Evolutionary conservation across 2,329 filamentous ascomycete genomes (phyloP).

Genomic region (Venturia carpophila): DNA sequence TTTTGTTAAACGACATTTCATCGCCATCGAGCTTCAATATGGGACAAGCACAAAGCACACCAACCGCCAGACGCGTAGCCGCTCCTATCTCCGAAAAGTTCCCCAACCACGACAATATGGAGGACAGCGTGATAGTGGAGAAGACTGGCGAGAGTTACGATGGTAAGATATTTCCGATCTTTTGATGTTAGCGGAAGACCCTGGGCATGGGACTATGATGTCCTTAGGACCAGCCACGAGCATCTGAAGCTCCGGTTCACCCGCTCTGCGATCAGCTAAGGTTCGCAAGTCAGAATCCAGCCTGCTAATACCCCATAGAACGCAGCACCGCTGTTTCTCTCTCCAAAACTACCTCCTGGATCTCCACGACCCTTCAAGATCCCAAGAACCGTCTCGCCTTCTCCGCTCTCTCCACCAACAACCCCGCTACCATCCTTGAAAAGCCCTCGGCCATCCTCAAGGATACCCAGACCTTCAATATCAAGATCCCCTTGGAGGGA

Average conservation of each 20-base stretch:
- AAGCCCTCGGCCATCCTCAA: conserved; percentile 55
- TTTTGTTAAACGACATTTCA: too few relatives aligned
- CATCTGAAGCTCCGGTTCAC: too few relatives aligned
- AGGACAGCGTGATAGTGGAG: conserved; percentile 16
- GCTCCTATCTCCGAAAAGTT: background rate
- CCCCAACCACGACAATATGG: conserved; percentile 8
- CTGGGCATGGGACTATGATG: background rate
- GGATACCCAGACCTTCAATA: conserved; percentile 75
- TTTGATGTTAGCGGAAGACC: background rate
- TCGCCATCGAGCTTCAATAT: background rate
- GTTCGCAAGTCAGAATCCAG: too few relatives aligned
- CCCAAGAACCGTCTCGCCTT: conserved; percentile 63
- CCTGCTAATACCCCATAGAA: background rate
- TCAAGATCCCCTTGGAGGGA: conserved; percentile 75
- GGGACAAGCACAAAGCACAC: conserved; percentile 15
- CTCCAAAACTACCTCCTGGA: conserved; percentile 17
- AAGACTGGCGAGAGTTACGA: conserved; percentile 15
- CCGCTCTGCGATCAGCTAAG: background rate
- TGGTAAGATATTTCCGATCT: background rate
- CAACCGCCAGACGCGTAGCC: background rate
- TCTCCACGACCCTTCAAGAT: conserved; percentile 14
- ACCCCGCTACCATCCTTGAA: conserved; percentile 58
- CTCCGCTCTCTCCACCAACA: conserved; percentile 59
- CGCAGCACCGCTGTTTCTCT: conserved; percentile 11
- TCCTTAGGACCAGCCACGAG: too few relatives aligned